Evolutionary conservation across 495 filamentous ascomycete genomes (phyloP).

Genomic region (Aspergillus panamensis): DNA sequence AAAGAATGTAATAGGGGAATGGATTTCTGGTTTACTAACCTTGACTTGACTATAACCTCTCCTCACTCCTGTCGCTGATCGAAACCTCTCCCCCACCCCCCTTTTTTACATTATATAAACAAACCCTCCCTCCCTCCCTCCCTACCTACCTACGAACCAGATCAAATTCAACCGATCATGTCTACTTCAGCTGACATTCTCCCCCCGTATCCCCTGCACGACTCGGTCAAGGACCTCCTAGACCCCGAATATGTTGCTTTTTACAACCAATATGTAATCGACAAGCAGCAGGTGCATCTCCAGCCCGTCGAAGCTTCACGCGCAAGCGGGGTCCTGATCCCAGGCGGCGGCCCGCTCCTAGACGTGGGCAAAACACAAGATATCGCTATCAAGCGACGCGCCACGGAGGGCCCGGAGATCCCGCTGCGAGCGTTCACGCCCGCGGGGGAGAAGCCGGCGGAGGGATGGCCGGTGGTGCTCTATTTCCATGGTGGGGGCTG

Average conservation of each 20-base stretch:
- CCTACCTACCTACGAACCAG: too few species aligned
- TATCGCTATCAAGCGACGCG: constrained; percentile 41
- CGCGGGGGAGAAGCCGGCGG: constrained; percentile 34
- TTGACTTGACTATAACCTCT: not conserved
- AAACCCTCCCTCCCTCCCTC: too few species aligned
- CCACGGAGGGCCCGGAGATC: constrained; percentile 47
- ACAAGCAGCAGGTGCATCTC: constrained; percentile 49
- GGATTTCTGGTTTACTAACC: not conserved
- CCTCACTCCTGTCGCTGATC: not conserved
- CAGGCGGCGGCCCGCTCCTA: constrained; percentile 49
- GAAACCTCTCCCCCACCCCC: not conserved
- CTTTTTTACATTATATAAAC: not conserved
- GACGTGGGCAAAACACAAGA: constrained; percentile 51
- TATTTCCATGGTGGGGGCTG: constrained; percentile 60
- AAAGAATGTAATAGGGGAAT: not conserved
- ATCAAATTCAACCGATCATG: constrained; percentile 23
- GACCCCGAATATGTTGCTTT: constrained; percentile 52
- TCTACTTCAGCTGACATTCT: constrained; percentile 27
- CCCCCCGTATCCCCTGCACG: constrained; percentile 55
- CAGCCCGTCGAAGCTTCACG: constrained; percentile 53
- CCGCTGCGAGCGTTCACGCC: constrained; percentile 49
- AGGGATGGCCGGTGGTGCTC: constrained; percentile 54
- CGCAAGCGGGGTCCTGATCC: constrained; percentile 49
- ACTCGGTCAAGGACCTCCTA: constrained; percentile 43
- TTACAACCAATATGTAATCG: constrained; percentile 52